Evolutionary conservation across 179 eudicot species (phyloP).

Genomic region (Heliamphora pulchella): DNA sequence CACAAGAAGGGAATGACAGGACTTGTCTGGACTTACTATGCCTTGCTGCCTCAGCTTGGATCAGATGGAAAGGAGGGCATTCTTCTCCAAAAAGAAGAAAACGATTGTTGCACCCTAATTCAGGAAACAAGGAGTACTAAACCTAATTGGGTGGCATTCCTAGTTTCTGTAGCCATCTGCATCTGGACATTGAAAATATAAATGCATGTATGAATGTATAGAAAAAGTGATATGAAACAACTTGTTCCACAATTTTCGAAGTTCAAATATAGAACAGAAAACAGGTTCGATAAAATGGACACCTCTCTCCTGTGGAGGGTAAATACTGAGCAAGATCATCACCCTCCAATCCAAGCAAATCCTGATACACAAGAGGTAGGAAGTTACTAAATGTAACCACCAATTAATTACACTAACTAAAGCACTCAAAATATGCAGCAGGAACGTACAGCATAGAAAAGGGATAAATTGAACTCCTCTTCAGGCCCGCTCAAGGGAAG

Average conservation of each 20-base stretch:
- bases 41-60: too few species aligned
- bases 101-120: too few species aligned
- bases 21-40: too few species aligned
- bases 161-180: background rate
- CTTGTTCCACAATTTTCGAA: background rate
- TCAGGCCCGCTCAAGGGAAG: constrained; percentile 67
- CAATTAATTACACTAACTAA: background rate
- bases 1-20: too few species aligned
- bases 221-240: constrained; percentile 3
- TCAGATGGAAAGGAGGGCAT: too few species aligned
- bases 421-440: constrained; percentile 9
- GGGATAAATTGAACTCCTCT: constrained; percentile 62
- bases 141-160: background rate
- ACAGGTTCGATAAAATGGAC: constrained; percentile 12
- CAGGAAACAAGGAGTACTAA: background rate
- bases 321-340: constrained; percentile 57
- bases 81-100: too few species aligned
- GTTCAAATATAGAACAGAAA: background rate
- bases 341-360: constrained; percentile 83
- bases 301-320: constrained; percentile 72
- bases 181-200: too few species aligned
- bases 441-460: constrained; percentile 72
- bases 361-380: constrained; percentile 38
- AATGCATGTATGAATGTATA: background rate
- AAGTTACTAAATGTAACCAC: background rate